phyloP scores from a whole-genome alignment of 2,329 filamentous ascomycete species.

The Aspergillus melleus region DNA sequence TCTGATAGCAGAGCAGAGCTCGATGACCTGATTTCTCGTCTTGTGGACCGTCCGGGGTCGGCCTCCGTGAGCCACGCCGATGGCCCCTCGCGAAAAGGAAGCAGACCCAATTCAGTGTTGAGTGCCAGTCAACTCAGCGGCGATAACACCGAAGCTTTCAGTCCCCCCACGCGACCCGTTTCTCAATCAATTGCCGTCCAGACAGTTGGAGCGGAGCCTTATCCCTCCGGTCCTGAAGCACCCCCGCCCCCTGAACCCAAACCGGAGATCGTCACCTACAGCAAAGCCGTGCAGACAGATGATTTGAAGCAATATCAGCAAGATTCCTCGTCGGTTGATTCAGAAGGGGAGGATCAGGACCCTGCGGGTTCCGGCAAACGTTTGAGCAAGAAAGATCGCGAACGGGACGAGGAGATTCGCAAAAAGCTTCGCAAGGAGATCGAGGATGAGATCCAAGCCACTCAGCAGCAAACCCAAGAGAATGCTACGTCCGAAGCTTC shows the following conservation, averaged over 20 bases:
- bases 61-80: constrained; percentile 59
- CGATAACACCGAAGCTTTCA: constrained; percentile 52
- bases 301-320: constrained; percentile 62
- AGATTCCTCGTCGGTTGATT: constrained; percentile 56
- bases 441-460: constrained; percentile 82
- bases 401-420: constrained; percentile 85
- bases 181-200: constrained; percentile 59
- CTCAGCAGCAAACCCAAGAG: constrained; percentile 50
- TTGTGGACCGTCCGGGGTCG: constrained; percentile 76
- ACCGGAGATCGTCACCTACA: constrained; percentile 88
- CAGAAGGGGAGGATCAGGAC: constrained; percentile 63
- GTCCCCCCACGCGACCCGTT: constrained; percentile 40
- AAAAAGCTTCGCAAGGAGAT: constrained; percentile 84
- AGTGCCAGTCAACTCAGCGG: constrained; percentile 80
- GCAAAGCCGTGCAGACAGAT: constrained; percentile 91
- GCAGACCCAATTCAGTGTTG: constrained; percentile 81
- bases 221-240: constrained; percentile 78
- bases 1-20: constrained; percentile 68
- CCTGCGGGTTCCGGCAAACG: constrained; percentile 64
- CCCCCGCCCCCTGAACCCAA: constrained; percentile 53
- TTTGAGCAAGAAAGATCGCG: constrained; percentile 73
- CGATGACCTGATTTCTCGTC: constrained; percentile 78
- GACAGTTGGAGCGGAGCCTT: constrained; percentile 70
- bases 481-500: constrained; percentile 43
- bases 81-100: constrained; percentile 54